Evolutionary conservation across 1,139 yeast genomes (phyloP).

Genomic region (Yamadazyma diddensiae): DNA sequence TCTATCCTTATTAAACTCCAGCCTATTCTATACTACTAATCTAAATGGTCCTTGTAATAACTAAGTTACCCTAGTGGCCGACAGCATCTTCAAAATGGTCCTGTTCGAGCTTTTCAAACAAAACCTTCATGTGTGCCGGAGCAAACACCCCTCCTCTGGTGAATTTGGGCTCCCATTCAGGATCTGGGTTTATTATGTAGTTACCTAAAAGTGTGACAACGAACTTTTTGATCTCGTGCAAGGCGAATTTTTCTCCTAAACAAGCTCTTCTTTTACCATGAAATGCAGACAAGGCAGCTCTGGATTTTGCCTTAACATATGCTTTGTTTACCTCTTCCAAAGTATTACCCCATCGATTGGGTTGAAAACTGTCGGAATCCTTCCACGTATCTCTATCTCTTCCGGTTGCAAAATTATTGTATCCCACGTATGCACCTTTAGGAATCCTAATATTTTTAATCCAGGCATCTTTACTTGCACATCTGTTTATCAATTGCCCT

Average conservation of each 20-base stretch:
- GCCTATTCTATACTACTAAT: too few species aligned
- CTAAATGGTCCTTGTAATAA: too few species aligned
- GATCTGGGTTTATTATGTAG: slow-evolving; percentile 35
- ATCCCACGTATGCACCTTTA: slow-evolving; percentile 54
- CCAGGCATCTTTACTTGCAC: slow-evolving; percentile 33
- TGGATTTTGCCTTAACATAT: slow-evolving; percentile 44
- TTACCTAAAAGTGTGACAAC: slow-evolving; percentile 32
- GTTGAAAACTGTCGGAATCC: slow-evolving; percentile 46
- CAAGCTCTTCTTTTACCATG: slow-evolving; percentile 65
- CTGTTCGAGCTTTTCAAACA: slow-evolving; percentile 7
- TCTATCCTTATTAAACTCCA: too few species aligned
- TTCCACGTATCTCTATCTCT: slow-evolving; percentile 47
- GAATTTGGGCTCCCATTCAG: slow-evolving; percentile 48
- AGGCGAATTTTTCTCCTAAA: slow-evolving; percentile 59
- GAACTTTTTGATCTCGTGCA: slow-evolving; percentile 42
- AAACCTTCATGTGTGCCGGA: slow-evolving; percentile 18
- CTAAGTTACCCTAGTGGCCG: too few species aligned
- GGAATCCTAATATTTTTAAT: slow-evolving; percentile 51
- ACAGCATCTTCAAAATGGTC: background rate
- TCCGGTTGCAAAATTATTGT: slow-evolving; percentile 56
- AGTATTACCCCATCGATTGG: slow-evolving; percentile 56
- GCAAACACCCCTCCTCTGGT: slow-evolving; percentile 44
- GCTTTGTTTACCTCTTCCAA: slow-evolving; percentile 32
- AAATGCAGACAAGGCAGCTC: slow-evolving; percentile 48
- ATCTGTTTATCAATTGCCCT: slow-evolving; percentile 55